Base-by-base conservation (phyloP, 2,329 filamentous ascomycete genomes). In the Arthrinium phaeospermum region DNA sequence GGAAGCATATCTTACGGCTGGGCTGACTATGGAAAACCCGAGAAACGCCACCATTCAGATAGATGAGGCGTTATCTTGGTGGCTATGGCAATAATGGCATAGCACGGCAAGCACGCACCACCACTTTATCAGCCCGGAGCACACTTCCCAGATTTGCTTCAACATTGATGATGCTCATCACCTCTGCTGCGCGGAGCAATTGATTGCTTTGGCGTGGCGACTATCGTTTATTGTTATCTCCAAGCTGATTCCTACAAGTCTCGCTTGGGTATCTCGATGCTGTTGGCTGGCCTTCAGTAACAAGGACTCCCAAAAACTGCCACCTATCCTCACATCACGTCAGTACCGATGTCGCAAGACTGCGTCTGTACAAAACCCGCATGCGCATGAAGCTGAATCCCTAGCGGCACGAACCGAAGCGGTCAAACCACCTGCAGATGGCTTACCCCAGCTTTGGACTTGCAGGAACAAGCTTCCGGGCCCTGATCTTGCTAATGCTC, bases 391-490 rank as follows among this genome's bases (percentile, higher is more conserved):
- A 61, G 53, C 53, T 61, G 53, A 61, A 61, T 34, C 30, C 34
- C 57, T 41, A 64, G 34, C 57, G 57, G 57, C 57, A 41, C 57
- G 57, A 64, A 64, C 34, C 57, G 57, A 41, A 12, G 22, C 34
- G 34, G 30, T 61, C 53, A 37, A 61, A 19, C 34, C 30, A 37
- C 16, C 34, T 61, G 53, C 53, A 22, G 30, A n/a, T 37, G 53
- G 30, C 7, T 34, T 61, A 61, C 53, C 53, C 53, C 53, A 61
- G 53, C 53, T 61, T 61, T 37, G 53, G 30, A 30, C 53, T 61
- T 7, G 53, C 53, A 61, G 53, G 53, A 61, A 22, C 53, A 61
- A 37, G 53, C 53, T 34, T 37, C 34, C 53, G 8, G 24, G 53
- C 10, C 57, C 19, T 41, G n/a, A 51, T n/a, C 49, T 27, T 51